phyloP scores from a whole-genome alignment of 305 asterid species.

The Striga hermonthica region DNA sequence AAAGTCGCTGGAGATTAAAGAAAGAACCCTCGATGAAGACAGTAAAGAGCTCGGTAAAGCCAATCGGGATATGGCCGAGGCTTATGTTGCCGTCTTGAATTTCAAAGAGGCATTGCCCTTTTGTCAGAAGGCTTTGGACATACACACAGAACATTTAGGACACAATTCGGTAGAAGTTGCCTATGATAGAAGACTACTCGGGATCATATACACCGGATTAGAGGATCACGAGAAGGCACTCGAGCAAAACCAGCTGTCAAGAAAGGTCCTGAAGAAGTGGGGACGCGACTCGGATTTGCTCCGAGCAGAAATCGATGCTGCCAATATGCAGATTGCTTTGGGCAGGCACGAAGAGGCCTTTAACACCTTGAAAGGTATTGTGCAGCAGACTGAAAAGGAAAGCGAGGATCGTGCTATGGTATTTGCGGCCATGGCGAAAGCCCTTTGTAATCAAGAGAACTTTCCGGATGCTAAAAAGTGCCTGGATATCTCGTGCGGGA shows the following conservation, averaged over 20 bases:
- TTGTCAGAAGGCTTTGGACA: constrained; percentile 79
- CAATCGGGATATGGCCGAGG: constrained; percentile 82
- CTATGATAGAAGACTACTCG: constrained; percentile 73
- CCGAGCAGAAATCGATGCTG: constrained; percentile 89
- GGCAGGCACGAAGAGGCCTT: constrained; percentile 83
- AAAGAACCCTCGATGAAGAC: constrained; percentile 56
- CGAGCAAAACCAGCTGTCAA: constrained; percentile 78
- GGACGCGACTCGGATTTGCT: constrained; percentile 71
- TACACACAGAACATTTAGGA: constrained; percentile 61
- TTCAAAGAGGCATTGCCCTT: constrained; percentile 71
- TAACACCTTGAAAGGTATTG: constrained; percentile 63
- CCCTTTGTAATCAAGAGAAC: constrained; percentile 65
- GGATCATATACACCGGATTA: constrained; percentile 83
- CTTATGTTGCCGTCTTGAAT: constrained; percentile 67
- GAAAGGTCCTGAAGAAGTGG: constrained; percentile 82
- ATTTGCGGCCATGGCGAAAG: constrained; percentile 79
- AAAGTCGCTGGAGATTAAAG: constrained; percentile 75
- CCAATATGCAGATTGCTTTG: constrained; percentile 85
- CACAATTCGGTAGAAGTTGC: constrained; percentile 87
- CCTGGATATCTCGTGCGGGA: constrained; percentile 61
- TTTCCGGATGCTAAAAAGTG: constrained; percentile 70
- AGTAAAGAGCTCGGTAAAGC: constrained; percentile 84
- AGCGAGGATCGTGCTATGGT: constrained; percentile 79
- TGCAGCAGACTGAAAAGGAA: constrained; percentile 70
- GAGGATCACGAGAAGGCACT: constrained; percentile 77